phyloP scores from a whole-genome alignment of 2,329 filamentous ascomycete species.

The Gremmenia infestans region DNA sequence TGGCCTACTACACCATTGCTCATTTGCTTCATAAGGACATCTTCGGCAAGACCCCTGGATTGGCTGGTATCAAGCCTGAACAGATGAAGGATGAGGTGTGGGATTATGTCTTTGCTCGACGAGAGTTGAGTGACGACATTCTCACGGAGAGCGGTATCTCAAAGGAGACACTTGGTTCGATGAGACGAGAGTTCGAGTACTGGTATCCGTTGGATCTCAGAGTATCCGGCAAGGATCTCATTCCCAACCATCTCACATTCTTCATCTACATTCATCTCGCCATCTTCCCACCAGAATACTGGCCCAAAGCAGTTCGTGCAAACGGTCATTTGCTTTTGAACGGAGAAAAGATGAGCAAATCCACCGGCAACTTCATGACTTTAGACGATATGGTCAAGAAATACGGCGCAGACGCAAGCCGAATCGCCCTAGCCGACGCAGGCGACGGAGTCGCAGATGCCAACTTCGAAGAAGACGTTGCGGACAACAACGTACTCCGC shows the following conservation, averaged over 20 bases:
- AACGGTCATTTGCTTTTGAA: constrained; percentile 95
- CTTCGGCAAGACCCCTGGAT: constrained; percentile 70
- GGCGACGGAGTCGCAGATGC: constrained; percentile 93
- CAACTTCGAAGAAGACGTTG: constrained; percentile 94
- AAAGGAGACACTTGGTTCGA: constrained; percentile 65
- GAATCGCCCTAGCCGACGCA: constrained; percentile 88
- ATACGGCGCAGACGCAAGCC: constrained; percentile 88
- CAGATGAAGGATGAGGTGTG: constrained; percentile 94
- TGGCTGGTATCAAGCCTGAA: constrained; percentile 65
- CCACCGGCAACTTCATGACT: constrained; percentile 95
- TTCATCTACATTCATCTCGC: constrained; percentile 92
- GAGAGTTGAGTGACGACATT: constrained; percentile 62
- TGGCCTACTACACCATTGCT: constrained; percentile 69
- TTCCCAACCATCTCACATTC: constrained; percentile 92
- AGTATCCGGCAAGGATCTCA: constrained; percentile 86
- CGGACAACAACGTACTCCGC: constrained; percentile 84
- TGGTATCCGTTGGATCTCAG: constrained; percentile 92
- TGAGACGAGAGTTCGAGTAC: constrained; percentile 93
- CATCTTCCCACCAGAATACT: constrained; percentile 81
- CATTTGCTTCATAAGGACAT: constrained; percentile 75
- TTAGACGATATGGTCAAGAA: constrained; percentile 80
- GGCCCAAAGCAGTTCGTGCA: constrained; percentile 78
- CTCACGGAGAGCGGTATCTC: constrained; percentile 64
- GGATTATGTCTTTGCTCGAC: constrained; percentile 88
- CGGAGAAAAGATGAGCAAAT: constrained; percentile 98